Evolutionary conservation across 768 basidiomycete species (phyloP), one percentile per base, ranked within the genome.

Genomic region (Tricholoma saponaceum): DNA sequence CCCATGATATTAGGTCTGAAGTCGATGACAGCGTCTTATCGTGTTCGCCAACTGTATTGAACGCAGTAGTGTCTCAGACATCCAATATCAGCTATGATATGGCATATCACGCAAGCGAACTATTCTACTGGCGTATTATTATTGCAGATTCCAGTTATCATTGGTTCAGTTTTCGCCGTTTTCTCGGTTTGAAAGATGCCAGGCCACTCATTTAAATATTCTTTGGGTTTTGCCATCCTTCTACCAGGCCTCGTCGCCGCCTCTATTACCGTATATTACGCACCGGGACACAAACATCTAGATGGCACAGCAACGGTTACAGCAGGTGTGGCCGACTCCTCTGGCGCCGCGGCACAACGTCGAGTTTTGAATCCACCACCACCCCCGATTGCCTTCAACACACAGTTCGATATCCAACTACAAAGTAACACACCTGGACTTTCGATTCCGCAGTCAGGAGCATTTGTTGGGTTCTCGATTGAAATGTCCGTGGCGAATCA

Each of bases 401-500:
- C 37, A 39, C 37, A n/a, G 37, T 39, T 39, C 37, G 16, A 18
- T 18, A 39, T 18, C n/a, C 37, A 39, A 16, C 37, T 39, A 5
- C 37, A 39, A 39, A 39, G 37, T 18, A 16, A 39, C 37, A 39
- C 5, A 12, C 51, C 62, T 1, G 73, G 71, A 12, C 61, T 73
- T 1, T 76, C 76, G 4, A 75, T 78, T 28, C 60, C 64, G 1
- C 74, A 76, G 54, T 23, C 3, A 3, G 78, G 75, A 39, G 64
- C 68, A 1, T 79, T 79, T 57, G 67, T 84, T 52, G 86, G 86
- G 0, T 87, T 86, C 60, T 80, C 78, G 1, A 74, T 88, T 28
- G 86, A 88, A 68, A 76, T 86, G 73, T 84, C 83, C 18, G 82
- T 87, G 7, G 77, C 79, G 3, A 80, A 81, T 58, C 80, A 81